Conservation (phyloP, 192 early-diverging fungal species). For the Haplosporangium gracile region DNA sequence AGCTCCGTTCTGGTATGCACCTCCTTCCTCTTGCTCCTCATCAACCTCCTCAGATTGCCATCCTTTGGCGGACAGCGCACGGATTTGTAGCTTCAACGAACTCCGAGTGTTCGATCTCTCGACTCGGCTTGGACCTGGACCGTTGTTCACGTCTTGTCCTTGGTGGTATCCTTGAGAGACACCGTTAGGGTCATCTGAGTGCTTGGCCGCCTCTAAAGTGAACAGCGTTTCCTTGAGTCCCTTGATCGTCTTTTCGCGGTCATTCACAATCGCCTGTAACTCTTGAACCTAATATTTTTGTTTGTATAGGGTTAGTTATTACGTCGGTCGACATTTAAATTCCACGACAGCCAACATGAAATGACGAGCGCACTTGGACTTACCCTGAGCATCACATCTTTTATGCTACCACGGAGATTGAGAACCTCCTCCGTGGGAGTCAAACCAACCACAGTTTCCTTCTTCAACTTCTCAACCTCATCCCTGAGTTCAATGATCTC, state of each 20-base stretch:
- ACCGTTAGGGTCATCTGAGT: slow-evolving; percentile 12
- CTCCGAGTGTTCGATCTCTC: slow-evolving; percentile 37
- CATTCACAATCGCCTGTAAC: slow-evolving; percentile 25
- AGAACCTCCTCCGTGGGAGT: slow-evolving; percentile 46
- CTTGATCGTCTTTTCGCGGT: slow-evolving; percentile 42
- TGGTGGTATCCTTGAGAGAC: slow-evolving; percentile 17
- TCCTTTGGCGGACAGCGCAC: slow-evolving; percentile 40
- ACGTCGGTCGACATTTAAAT: background rate
- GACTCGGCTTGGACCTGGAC: background rate
- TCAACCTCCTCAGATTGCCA: slow-evolving; percentile 46
- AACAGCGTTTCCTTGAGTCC: slow-evolving; percentile 42
- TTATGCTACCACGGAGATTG: slow-evolving; percentile 45
- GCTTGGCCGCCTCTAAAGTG: slow-evolving; percentile 38
- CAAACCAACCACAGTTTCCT: slow-evolving; percentile 30
- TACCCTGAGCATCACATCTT: slow-evolving; percentile 51
- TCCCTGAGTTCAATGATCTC: slow-evolving; percentile 48
- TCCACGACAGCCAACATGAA: background rate
- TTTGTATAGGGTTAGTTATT: background rate
- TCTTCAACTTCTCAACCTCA: slow-evolving; percentile 31
- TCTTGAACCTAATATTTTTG: slow-evolving; percentile 28
- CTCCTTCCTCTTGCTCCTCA: slow-evolving; percentile 44
- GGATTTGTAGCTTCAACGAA: slow-evolving; percentile 32
- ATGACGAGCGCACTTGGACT: background rate
- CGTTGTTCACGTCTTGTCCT: background rate
- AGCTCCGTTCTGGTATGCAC: background rate